phyloP scores from a whole-genome alignment of 805 yeast genomes.

The Starmerella etchellsii region DNA sequence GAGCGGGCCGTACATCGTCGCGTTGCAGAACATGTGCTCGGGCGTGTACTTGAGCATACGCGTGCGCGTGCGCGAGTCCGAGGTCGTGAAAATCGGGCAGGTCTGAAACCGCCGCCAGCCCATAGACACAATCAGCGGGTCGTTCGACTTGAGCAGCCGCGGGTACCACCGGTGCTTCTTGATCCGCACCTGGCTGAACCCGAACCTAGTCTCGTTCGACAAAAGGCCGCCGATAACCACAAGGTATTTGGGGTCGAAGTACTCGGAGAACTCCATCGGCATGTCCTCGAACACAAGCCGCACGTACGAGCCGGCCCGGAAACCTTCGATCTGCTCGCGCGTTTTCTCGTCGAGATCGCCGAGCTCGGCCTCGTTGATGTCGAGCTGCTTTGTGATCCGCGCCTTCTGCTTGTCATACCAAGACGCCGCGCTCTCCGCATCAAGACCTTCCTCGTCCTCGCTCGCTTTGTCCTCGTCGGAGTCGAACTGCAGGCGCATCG shows the following conservation, averaged over 20 bases:
- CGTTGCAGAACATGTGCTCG: constrained; percentile 92
- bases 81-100: constrained; percentile 84
- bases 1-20: constrained; percentile 91
- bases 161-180: constrained; percentile 99
- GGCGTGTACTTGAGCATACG: constrained; percentile 98
- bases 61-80: constrained; percentile 94
- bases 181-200: constrained; percentile 80
- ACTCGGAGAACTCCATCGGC: constrained; percentile 82
- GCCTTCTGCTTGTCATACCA: constrained; percentile 98
- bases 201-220: constrained; percentile 84
- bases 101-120: constrained; percentile 99
- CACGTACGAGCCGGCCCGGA: constrained; percentile 85
- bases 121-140: constrained; percentile 80
- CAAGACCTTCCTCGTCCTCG: constrained; percentile 59
- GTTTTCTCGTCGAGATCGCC: constrained; percentile 63
- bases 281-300: constrained; percentile 68
- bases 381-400: constrained; percentile 90
- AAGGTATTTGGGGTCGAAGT: constrained; percentile 76
- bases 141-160: constrained; percentile 86
- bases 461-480: constrained; percentile 52
- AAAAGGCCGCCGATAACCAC: constrained; percentile 81
- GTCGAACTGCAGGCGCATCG: constrained; percentile 78
- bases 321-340: constrained; percentile 78
- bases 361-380: constrained; percentile 63
- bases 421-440: constrained; percentile 71